Conservation (phyloP, 306 rosid species). For the Quercus suber region DNA sequence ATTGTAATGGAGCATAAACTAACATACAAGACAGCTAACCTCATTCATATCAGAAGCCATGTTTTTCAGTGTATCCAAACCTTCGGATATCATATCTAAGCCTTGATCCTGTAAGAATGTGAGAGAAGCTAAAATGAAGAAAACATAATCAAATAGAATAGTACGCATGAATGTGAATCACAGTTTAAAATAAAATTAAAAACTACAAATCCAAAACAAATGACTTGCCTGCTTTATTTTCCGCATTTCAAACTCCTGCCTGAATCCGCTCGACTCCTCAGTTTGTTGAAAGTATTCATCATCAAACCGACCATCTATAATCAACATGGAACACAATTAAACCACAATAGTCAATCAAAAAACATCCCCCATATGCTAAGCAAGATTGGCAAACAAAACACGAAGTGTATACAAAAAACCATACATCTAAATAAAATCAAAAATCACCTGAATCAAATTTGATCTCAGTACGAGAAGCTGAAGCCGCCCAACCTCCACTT, state of each 20-base stretch:
- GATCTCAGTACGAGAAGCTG: conserved; percentile 83
- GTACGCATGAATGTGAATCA: not conserved
- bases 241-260: conserved; percentile 97
- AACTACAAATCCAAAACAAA: conserved; percentile 19
- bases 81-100: conserved; percentile 88
- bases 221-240: conserved; percentile 70
- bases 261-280: conserved; percentile 78
- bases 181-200: not conserved
- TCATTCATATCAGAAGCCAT: conserved; percentile 99
- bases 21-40: conserved; percentile 46
- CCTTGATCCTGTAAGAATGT: conserved; percentile 82
- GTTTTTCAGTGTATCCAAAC: conserved; percentile 86
- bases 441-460: conserved; percentile 86
- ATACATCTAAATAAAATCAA: not conserved
- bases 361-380: not conserved
- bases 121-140: conserved; percentile 14
- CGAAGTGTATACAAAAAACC: not conserved
- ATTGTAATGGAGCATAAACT: conserved; percentile 3
- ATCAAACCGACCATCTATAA: conserved; percentile 78
- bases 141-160: not conserved
- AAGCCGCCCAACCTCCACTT: conserved; percentile 85
- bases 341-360: not conserved
- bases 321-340: conserved; percentile 19
- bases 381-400: not conserved
- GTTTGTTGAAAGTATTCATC: conserved; percentile 71